Conservation (phyloP, 2,329 filamentous ascomycete species). For the Hypoxylon rubiginosum region DNA sequence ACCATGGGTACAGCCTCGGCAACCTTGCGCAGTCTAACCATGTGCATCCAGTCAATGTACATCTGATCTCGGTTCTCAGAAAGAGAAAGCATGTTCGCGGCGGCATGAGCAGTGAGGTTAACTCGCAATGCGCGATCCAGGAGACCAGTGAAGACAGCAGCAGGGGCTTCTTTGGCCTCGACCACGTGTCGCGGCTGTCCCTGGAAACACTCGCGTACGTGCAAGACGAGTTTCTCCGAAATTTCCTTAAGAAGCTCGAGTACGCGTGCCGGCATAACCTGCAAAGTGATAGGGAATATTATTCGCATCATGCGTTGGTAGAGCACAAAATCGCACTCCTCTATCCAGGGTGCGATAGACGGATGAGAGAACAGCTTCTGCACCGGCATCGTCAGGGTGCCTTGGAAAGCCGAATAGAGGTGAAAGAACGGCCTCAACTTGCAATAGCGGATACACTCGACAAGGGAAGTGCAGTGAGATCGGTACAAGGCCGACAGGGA, state of each 20-base stretch:
- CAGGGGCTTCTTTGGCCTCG: constrained; percentile 87
- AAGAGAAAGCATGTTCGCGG: constrained; percentile 91
- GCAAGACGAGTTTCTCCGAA: constrained; percentile 81
- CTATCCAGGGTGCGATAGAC: constrained; percentile 89
- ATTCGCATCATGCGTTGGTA: constrained; percentile 98
- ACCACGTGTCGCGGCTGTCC: constrained; percentile 88
- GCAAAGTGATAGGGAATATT: constrained; percentile 86
- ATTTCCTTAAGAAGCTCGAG: constrained; percentile 90
- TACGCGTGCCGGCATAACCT: constrained; percentile 90
- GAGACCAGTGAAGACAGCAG: constrained; percentile 87
- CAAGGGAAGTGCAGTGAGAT: constrained; percentile 93
- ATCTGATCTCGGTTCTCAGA: constrained; percentile 92
- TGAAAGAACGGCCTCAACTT: constrained; percentile 98
- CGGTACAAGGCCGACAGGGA: constrained; percentile 90
- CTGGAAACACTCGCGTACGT: constrained; percentile 88
- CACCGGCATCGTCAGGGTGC: constrained; percentile 95
- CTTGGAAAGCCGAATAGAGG: constrained; percentile 93
- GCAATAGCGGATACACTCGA: constrained; percentile 96
- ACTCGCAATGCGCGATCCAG: constrained; percentile 90
- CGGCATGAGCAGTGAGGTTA: constrained; percentile 93
- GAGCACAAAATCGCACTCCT: constrained; percentile 93
- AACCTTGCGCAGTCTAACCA: constrained; percentile 73
- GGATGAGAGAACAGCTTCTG: constrained; percentile 90
- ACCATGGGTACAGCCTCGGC: constrained; percentile 73
- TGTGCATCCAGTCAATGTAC: constrained; percentile 89